A percentile compares a stretch with the other conserved stretches of the same genome.
Evolutionary conservation across 2,329 filamentous ascomycete species (phyloP).

Genomic region (Macrophomina tecta): DNA sequence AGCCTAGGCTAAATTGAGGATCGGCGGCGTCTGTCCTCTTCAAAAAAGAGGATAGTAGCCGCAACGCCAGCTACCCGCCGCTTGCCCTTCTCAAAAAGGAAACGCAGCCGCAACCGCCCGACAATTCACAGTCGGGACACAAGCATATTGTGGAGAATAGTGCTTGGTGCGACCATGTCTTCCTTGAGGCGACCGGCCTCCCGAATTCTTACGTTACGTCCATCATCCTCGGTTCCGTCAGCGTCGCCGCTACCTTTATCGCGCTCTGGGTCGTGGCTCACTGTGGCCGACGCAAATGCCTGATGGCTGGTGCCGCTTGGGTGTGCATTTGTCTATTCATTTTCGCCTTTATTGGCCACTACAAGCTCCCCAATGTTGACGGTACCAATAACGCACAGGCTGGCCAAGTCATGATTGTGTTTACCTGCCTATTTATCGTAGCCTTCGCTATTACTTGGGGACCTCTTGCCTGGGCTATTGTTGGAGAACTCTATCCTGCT

Average conservation of each 20-base stretch:
- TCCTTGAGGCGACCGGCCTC: constrained; percentile 46
- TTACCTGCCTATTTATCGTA: constrained; percentile 71
- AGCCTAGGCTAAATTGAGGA: too few relatives aligned
- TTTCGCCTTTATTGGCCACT: constrained; percentile 55
- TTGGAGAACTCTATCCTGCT: constrained; percentile 69
- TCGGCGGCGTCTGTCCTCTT: too few relatives aligned
- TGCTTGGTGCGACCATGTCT: too few relatives aligned
- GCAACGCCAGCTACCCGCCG: too few relatives aligned
- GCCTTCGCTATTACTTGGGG: constrained; percentile 74
- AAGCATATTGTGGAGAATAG: too few relatives aligned
- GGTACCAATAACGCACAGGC: constrained; percentile 48
- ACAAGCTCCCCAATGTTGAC: constrained; percentile 44
- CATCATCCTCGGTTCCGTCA: constrained; percentile 56
- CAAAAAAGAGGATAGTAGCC: too few relatives aligned
- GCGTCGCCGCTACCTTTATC: constrained; percentile 55
- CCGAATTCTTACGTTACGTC: constrained; percentile 53
- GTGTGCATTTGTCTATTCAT: constrained; percentile 66
- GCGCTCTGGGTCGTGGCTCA: constrained; percentile 56
- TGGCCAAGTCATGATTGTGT: constrained; percentile 68
- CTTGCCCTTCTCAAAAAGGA: too few relatives aligned
- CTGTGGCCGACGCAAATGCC: constrained; percentile 51
- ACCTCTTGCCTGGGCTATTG: constrained; percentile 73
- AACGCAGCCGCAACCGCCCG: too few relatives aligned
- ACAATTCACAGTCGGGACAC: too few relatives aligned
- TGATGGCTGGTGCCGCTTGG: constrained; percentile 54